Conservation (phyloP, 345 rosid species). For the Populus ilicifolia region DNA sequence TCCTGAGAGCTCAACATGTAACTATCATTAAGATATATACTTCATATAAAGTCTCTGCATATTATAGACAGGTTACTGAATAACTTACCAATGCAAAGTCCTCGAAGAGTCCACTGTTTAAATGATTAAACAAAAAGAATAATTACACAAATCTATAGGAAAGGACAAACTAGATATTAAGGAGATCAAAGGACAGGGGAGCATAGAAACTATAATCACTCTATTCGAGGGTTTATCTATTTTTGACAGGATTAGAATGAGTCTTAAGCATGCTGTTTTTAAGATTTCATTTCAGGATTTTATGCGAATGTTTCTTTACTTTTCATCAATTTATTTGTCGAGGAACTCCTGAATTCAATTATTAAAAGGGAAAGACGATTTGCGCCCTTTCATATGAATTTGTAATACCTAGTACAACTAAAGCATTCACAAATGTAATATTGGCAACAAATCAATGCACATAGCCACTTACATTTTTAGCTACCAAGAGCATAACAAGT, state of each 20-base stretch:
- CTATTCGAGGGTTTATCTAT: too few species aligned
- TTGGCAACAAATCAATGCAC: neutral
- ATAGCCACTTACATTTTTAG: conserved; percentile 50
- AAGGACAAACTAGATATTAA: neutral
- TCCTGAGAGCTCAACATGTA: conserved; percentile 14
- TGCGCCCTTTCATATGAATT: neutral
- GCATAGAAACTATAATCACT: neutral
- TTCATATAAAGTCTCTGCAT: neutral
- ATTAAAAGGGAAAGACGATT: neutral
- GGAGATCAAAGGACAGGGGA: neutral
- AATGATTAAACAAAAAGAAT: conserved; percentile 10
- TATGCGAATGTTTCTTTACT: too few species aligned
- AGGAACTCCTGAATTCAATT: neutral
- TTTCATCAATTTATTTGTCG: neutral
- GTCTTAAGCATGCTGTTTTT: neutral
- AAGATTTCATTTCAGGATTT: neutral
- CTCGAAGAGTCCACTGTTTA: conserved; percentile 28
- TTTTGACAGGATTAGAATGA: too few species aligned
- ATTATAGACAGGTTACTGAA: conserved; percentile 2
- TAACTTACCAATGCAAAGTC: conserved; percentile 23
- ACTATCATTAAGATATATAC: neutral
- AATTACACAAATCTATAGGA: conserved; percentile 5
- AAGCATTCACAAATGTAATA: neutral
- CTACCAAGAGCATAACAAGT: conserved; percentile 69
- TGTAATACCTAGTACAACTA: neutral